These are phyloP conservation scores for Cercis canadensis DNA, from an alignment of 306 rosid species.

Conservation along the genomic window DNA sequence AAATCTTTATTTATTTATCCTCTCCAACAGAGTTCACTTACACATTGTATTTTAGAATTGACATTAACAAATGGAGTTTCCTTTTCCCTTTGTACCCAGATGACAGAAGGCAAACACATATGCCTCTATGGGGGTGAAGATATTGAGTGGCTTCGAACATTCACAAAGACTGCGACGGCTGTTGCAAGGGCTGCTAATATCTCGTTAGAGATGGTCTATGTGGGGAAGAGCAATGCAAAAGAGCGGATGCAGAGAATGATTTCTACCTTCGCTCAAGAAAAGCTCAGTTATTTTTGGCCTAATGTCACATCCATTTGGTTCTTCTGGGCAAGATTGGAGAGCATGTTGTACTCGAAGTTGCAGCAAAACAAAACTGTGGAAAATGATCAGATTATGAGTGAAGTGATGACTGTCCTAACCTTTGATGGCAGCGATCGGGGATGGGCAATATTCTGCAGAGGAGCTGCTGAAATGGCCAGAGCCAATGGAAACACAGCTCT, in stretches of 20 bases:
- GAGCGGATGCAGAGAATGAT: slow-evolving; percentile 36
- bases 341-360: slow-evolving; percentile 35
- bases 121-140: slow-evolving; percentile 42
- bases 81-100: slow-evolving; percentile 8
- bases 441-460: slow-evolving; percentile 37
- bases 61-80: background rate
- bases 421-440: slow-evolving; percentile 36
- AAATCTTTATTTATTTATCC: background rate
- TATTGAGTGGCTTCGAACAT: slow-evolving; percentile 34
- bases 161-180: slow-evolving; percentile 2
- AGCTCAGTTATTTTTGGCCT: slow-evolving; percentile 28
- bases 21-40: background rate
- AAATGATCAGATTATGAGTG: slow-evolving; percentile 18
- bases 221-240: slow-evolving; percentile 39
- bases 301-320: slow-evolving; percentile 22
- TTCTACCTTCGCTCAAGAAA: background rate
- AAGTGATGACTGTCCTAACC: slow-evolving; percentile 32
- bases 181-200: slow-evolving; percentile 11
- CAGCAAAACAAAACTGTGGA: slow-evolving; percentile 25
- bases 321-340: slow-evolving; percentile 38
- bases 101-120: slow-evolving; percentile 20
- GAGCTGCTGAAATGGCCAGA: slow-evolving; percentile 26
- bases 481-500: slow-evolving; percentile 3
- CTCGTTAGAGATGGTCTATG: slow-evolving; percentile 26
- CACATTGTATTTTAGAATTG: background rate